Conservation (phyloP, 2,329 filamentous ascomycete genomes). For the Trichophyton equinum region DNA sequence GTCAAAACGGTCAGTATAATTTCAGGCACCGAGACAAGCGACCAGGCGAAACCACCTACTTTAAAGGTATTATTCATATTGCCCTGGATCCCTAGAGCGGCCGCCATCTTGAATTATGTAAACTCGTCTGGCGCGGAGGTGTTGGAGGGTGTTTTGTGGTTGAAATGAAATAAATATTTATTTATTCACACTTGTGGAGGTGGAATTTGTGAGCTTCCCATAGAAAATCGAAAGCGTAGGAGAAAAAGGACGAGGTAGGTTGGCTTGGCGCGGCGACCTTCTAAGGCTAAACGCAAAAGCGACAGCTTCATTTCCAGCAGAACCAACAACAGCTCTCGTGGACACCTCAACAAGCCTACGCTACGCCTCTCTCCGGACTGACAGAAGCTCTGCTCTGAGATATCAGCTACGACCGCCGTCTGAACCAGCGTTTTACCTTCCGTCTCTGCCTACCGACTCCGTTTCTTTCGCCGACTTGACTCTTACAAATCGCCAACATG, state of each 20-base stretch:
- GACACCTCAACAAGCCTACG: not conserved
- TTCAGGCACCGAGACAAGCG: not conserved
- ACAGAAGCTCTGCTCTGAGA: not conserved
- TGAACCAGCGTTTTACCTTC: not conserved
- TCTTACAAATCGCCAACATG: constrained; percentile 42
- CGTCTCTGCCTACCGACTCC: not conserved
- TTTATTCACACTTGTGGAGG: not conserved
- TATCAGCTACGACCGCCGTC: not conserved
- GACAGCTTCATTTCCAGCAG: not conserved
- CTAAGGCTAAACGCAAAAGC: not conserved
- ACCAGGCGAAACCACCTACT: constrained; percentile 28
- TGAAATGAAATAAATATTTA: not conserved
- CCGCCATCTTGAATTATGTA: constrained; percentile 35
- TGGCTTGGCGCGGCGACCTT: constrained; percentile 9
- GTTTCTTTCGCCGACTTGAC: not conserved
- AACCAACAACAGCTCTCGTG: constrained; percentile 4
- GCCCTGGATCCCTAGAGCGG: constrained; percentile 33
- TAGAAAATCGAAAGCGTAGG: not conserved
- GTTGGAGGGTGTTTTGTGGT: not conserved
- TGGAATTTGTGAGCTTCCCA: constrained; percentile 5
- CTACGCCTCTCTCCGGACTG: not conserved
- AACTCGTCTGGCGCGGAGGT: not conserved
- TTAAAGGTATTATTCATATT: constrained; percentile 54
- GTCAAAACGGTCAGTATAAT: constrained; percentile 9
- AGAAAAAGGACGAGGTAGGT: not conserved